Base-by-base conservation (phyloP, 306 rosid genomes). In the Lithocarpus polystachyus region DNA sequence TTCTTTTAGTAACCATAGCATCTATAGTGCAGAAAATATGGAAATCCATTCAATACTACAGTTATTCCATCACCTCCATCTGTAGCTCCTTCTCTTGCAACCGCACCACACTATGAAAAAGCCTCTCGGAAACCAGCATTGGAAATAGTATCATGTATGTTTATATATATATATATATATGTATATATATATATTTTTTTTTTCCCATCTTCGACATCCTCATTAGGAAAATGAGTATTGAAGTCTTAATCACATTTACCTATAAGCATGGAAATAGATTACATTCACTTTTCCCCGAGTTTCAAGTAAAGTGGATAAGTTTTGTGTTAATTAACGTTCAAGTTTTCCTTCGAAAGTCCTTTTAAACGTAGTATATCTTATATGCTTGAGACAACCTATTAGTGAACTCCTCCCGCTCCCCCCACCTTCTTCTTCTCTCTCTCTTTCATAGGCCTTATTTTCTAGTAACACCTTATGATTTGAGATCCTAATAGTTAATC, bases 61-160 rank as follows among this genome's bases (percentile, higher is more conserved):
- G n/a, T n/a, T n/a, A n/a, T n/a, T n/a, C n/a, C n/a, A n/a, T n/a
- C 6, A 33, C 37, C 37, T 5, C 6, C 37, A 33, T 33, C 37
- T 33, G 37, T 33, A 33, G 37, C 7, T 33, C 37, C 2, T 33
- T 1, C 31, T 29, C 31, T 76, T 71, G 86, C 89, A 15, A 13
- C 68, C 75, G 72, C 85, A 23, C 88, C 90, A 48, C 70, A 87
- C 54, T 83, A 85, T 7, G 55, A 12, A 60, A 73, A 35, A 84
- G 84, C 84, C 68, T 88, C 90, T 18, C 43, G 85, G 87, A 60
- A 51, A 65, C 86, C 48, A 26, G 83, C 83, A 68, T 74, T 75
- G 84, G 89, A 74, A 67, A n/a, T 10, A 11, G 65, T 76, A 26
- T 56, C 1, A 5, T 35, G 20, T 61, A 20, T 59, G 56, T n/a